Base-by-base conservation (phyloP, 805 yeast genomes). In the Schizosaccharomyces octosporus region DNA sequence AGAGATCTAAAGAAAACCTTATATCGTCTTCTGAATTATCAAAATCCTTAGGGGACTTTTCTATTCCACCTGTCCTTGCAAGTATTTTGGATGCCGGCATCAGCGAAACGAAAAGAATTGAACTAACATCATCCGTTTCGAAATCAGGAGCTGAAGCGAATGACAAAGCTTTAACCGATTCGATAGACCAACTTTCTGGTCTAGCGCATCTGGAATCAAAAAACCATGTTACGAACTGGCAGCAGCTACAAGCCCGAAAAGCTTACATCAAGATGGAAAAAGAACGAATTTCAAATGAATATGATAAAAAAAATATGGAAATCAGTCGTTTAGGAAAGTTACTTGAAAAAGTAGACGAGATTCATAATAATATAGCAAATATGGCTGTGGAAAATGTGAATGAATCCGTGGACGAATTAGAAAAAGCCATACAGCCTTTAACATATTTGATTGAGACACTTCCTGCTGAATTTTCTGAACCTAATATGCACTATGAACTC, bases 11-110 rank as follows among this genome's bases (percentile, higher is more conserved):
- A 21, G 59, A 65, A 21, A 66, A 61, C 17, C 43, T 58, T 5
- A 57, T 32, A 63, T 29, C 55, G 59, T 48, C 66, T 68, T 2
- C 64, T 64, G 59, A 64, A 62, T 24, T 54, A 66, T 13, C 69
- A 63, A 61, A 65, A 63, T 27, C 67, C 71, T 15, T 39, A 21
- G 60, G 60, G 2, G 32, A 27, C 21, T 39, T 32, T 17, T 21
- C 21, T 5, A 13, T 57, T 17, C 60, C 60, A 15, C 17, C n/a
- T n/a, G 19, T 9, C 48, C 45, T 57, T 32, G 57, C 55, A 59
- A 36, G 61, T 32, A 63, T 68, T n/a, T 63, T 70, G 4, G 69
- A 69, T 55, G 67, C 65, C 66, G 63, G 66, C 19, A 63, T 64
- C 2, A 27, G 61, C 1, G 63, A 60, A 21, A 45, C 66, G n/a